Base-by-base conservation (phyloP, 225 moss, liverwort and hornwort genomes). In the Thuidium tamariscinum region DNA sequence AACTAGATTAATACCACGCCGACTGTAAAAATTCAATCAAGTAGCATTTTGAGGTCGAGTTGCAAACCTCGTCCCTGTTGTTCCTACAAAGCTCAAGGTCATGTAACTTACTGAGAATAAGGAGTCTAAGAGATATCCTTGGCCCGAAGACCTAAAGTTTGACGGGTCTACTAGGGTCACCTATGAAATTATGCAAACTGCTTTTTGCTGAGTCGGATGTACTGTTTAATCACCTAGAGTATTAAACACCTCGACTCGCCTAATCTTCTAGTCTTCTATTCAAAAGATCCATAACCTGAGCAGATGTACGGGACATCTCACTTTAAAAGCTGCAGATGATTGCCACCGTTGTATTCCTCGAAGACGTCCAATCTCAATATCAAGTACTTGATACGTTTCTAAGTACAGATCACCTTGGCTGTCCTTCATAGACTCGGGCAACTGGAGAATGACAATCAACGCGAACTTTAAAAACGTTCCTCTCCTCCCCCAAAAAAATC, bases 291-390 rank as follows among this genome's bases (percentile, higher is more conserved):
- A 74, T 39, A 64, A 76, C 22, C 76, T 63, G 64, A 62, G 79
- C 39, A 84, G 29, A 25, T 85, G 55, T 32, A 83, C n/a, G 34
- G 25, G n/a, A 83, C 13, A 78, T 79, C 89, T 89, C 93, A 96
- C 97, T 89, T 98, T 98, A 80, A 95, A 95, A 79, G 95, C 88
- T 88, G 97, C 97, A 78, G 94, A 89, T 46, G 95, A 91, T 85
- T 98, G 97, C 97, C 97, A 98, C 30, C 93, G 91, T 90, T 98
- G 95, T 74, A 98, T 96, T 86, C 95, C 96, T 83, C 97, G 97
- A 48, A 98, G 92, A 22, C 96, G 94, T 67, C 97, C 97, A 71
- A 98, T 95, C 85, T 98, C 97, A 78, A 95, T 91, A 85, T 98
- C 97, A 70, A 98, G 89, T 51, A 98, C 97, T 94, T 96, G 95